A percentile compares a stretch with the other conserved stretches of the same genome.
These are phyloP conservation scores for Moringa oleifera DNA, from an alignment of 345 rosid species.

Conservation along the genomic window DNA sequence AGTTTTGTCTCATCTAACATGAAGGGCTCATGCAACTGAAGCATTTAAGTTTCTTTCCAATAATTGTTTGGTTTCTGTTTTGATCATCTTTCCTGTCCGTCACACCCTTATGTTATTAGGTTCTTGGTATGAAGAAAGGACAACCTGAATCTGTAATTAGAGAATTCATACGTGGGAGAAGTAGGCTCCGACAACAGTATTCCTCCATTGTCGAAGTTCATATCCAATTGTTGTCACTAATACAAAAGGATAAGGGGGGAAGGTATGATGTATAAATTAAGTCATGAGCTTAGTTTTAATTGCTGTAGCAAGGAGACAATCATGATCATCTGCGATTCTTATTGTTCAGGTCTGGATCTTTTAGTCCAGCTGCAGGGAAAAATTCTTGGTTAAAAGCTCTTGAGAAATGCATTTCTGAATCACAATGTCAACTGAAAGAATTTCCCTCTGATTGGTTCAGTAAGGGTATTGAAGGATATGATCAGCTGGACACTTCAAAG, in stretches of 20 bases:
- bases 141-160: constrained; percentile 60
- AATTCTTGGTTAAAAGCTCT: constrained; percentile 55
- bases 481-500: constrained; percentile 26
- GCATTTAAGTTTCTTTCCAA: background rate
- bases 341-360: constrained; percentile 37
- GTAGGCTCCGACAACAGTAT: constrained; percentile 42
- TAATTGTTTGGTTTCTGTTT: background rate
- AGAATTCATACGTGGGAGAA: constrained; percentile 48
- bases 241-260: constrained; percentile 47
- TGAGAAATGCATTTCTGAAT: constrained; percentile 35
- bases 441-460: constrained; percentile 33
- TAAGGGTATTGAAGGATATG: constrained; percentile 39
- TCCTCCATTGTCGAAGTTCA: constrained; percentile 53
- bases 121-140: constrained; percentile 62
- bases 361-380: constrained; percentile 36
- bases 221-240: constrained; percentile 43
- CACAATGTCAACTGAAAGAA: constrained; percentile 26
- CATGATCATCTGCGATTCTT: constrained; percentile 11
- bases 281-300: background rate
- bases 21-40: background rate
- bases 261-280: constrained; percentile 29
- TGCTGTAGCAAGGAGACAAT: background rate
- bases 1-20: too few species aligned
- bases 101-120: constrained; percentile 35
- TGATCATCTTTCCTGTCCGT: background rate